Evolutionary conservation across 2,329 filamentous ascomycete genomes (phyloP).

Genomic region (Apiospora phragmitis): DNA sequence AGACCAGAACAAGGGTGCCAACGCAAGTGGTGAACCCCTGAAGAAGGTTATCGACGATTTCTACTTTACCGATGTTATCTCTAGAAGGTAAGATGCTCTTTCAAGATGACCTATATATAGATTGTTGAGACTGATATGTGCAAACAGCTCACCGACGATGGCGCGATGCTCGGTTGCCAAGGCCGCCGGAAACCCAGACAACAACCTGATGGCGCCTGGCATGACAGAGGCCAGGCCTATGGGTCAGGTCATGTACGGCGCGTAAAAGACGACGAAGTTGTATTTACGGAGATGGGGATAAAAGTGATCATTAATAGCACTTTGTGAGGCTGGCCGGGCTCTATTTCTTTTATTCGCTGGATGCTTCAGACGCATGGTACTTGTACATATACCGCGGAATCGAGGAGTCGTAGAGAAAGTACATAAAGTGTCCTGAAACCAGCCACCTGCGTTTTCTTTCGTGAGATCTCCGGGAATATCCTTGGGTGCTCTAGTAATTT

Average conservation of each 20-base stretch:
- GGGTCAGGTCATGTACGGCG: slow-evolving; percentile 62
- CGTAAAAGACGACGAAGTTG: slow-evolving; percentile 34
- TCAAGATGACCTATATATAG: slow-evolving; percentile 12
- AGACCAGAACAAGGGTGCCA: slow-evolving; percentile 90
- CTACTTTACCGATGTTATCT: slow-evolving; percentile 97
- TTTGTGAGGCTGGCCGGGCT: slow-evolving; percentile 12
- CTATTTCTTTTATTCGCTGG: slow-evolving; percentile 16
- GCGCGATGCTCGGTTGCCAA: slow-evolving; percentile 94
- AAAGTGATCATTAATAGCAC: slow-evolving; percentile 11
- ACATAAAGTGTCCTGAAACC: slow-evolving; percentile 14
- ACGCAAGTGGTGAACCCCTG: slow-evolving; percentile 70
- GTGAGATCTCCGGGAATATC: background rate
- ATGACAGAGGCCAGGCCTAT: slow-evolving; percentile 62
- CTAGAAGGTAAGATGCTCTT: slow-evolving; percentile 72
- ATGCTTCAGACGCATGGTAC: slow-evolving; percentile 21
- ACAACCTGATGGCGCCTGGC: slow-evolving; percentile 76
- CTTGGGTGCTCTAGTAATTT: no score
- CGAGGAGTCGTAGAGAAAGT: slow-evolving; percentile 17
- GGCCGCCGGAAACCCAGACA: slow-evolving; percentile 75
- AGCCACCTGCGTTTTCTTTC: background rate
- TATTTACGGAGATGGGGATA: slow-evolving; percentile 17
- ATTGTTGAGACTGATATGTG: slow-evolving; percentile 19
- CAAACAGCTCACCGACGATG: slow-evolving; percentile 93
- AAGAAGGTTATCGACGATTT: slow-evolving; percentile 92
- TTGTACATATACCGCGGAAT: slow-evolving; percentile 29